Base-by-base conservation (phyloP, 2,329 filamentous ascomycete genomes). In the Stenocarpella maydis region DNA sequence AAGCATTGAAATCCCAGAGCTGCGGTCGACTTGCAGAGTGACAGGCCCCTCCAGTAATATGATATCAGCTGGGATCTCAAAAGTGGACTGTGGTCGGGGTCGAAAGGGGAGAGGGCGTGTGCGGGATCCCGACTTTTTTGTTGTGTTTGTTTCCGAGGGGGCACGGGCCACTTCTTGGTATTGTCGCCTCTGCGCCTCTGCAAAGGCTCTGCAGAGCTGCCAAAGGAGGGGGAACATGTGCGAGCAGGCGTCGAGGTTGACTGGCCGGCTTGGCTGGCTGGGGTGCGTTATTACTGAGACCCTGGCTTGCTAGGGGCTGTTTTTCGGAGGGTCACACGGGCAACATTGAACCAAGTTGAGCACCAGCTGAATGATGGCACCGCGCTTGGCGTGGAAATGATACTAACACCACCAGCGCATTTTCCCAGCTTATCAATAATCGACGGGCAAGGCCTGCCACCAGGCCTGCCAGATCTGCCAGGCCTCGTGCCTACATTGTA, bases 101-200 rank as follows among this genome's bases (percentile, higher is more conserved):
- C 52, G 65, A 58, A 39, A 58, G 53, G 65, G 65, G 54, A 67
- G 65, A 55, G 65, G 52, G 54, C 58, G 52, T 58, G 58, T 58
- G 43, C 52, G 65, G 65, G 53, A 58, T 58, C 65, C 52, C 21
- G 65, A 58, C 54, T 58, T 67, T 58, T 67, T 58, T 67, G 65
- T 58, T 67, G 65, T 67, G 65, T 67, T 65, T 58, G 65, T 58
- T 63, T 63, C 58, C 58, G 58, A 41, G 65, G 64, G 54, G 54
- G 65, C 65, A 67, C 65, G 52, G 52, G 65, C 52, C 65, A 63
- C 43, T 7, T 63, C 28, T 19, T 49, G 55, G 55, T 61, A 17
- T 26, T 17, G 41, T 17, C 34, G 12, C 34, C 41, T 61, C 41
- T 61, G 55, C 55, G n/a, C n/a, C n/a, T n/a, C n/a, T n/a, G 8